Conservation (phyloP, 2,329 filamentous ascomycete species). For the Delphinella strobiligena region DNA sequence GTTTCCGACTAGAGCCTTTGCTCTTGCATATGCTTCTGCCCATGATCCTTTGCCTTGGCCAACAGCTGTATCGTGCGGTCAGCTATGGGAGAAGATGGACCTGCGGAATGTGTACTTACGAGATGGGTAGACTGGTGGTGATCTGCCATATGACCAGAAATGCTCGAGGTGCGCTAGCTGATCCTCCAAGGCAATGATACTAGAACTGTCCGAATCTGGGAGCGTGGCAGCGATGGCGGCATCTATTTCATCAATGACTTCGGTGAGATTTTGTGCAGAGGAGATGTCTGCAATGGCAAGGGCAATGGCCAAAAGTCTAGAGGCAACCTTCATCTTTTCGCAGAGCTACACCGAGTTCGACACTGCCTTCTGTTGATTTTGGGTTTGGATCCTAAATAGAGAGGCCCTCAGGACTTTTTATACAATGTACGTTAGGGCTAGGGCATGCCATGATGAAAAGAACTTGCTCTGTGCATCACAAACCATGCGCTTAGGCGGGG, state of each 20-base stretch:
- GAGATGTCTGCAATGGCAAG: conserved; percentile 5
- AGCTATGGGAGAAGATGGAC: background rate
- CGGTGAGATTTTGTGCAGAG: conserved; percentile 6
- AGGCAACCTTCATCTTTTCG: conserved; percentile 5
- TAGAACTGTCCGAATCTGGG: no score
- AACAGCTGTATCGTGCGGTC: conserved; percentile 9
- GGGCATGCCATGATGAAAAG: no score
- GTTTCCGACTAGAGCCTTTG: conserved; percentile 26
- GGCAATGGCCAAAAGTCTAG: conserved; percentile 5
- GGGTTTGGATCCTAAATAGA: no score
- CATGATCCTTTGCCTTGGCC: conserved; percentile 18
- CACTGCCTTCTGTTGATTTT: no score
- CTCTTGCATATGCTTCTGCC: conserved; percentile 28
- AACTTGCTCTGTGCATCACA: no score
- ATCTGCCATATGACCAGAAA: conserved; percentile 19
- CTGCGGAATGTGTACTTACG: conserved; percentile 8
- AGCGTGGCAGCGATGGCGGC: conserved; percentile 5
- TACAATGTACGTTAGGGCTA: no score
- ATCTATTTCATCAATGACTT: background rate
- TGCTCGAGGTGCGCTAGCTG: conserved; percentile 12
- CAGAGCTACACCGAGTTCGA: background rate
- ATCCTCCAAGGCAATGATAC: background rate
- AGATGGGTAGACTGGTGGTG: conserved; percentile 16
- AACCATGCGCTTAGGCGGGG: no score
- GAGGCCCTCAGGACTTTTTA: no score